Evolutionary conservation across 129 eudicot species (phyloP), one percentile per base, ranked within the genome.

Genomic region (Pseudognaphalium luteoalbum): DNA sequence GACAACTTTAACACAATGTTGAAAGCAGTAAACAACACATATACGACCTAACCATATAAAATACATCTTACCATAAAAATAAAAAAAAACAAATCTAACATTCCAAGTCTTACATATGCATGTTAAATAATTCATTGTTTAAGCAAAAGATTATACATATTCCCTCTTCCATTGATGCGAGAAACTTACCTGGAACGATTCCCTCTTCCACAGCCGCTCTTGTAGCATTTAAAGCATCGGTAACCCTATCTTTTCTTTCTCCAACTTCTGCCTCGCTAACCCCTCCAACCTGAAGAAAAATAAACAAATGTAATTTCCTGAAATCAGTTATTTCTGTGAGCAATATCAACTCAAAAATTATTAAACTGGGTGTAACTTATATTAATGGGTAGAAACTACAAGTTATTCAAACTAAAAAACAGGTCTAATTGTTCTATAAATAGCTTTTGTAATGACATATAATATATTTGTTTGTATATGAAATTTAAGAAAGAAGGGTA

Each of bases 121-220:
- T n/a, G n/a, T 44, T 3, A 4, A 14, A 44, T 14, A 44, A 44
- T 42, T 9, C 50, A 42, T 42, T 42, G 52, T 44, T 11, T 41
- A 44, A 44, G 12, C 16, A 44, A 11, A 44, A 44, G 52, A 44
- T 2, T 44, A 44, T 3, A 44, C 4, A 44, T 11, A 44, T 44
- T 44, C 52, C 52, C 52, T 7, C 25, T 19, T 19, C 62, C 28
- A 19, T 21, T n/a, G n/a, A n/a, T 7, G 7, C 9, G 25, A 4
- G 4, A 20, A 42, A 22, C 72, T 76, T 76, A 88, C 98, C 98
- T 61, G 98, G 98, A 76, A 93, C 93, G 44, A 90, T 90, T 60
- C 98, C 98, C 83, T 93, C 98, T 82, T 93, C 96, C 19, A 93
- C 88, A 21, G 98, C 98, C 60, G 98, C 98, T 73, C 91, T 81